Evolutionary conservation across 352 stramenopile genomes (phyloP).

Genomic region (Globisporangium solare): DNA sequence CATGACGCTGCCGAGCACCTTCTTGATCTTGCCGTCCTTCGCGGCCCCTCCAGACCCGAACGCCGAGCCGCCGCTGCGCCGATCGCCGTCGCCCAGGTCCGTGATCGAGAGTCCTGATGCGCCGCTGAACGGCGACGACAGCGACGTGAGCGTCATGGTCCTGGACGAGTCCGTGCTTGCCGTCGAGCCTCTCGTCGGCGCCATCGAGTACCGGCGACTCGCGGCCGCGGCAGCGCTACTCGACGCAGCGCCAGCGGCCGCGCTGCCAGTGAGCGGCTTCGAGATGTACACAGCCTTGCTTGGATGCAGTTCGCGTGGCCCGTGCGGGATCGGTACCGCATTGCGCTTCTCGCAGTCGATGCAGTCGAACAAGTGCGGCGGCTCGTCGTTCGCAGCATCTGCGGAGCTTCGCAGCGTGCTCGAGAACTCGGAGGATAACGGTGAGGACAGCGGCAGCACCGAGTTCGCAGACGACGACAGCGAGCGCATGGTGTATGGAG

Average conservation of each 20-base stretch:
- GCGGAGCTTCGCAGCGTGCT: conserved; percentile 6
- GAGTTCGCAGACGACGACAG: conserved; percentile 15
- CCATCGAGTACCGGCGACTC: conserved; percentile 31
- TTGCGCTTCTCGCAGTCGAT: conserved; percentile 41
- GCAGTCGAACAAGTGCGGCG: conserved; percentile 56
- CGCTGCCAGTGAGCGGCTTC: conserved; percentile 22
- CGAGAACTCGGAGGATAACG: conserved; percentile 6
- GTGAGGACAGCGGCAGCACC: conserved; percentile 1
- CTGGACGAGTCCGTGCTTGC: conserved; percentile 5
- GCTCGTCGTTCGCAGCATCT: conserved; percentile 16
- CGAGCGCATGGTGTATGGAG: conserved; percentile 6
- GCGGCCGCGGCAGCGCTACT: conserved; percentile 13
- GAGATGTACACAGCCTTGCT: conserved; percentile 71
- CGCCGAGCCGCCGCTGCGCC: conserved; percentile 18
- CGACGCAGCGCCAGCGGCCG: background rate
- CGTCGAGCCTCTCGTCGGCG: conserved; percentile 12
- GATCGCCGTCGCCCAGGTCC: conserved; percentile 19
- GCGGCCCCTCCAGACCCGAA: conserved; percentile 14
- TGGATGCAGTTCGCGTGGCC: conserved; percentile 53
- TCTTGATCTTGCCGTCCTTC: conserved; percentile 74
- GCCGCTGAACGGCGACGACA: conserved; percentile 10
- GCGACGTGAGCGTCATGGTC: conserved; percentile 6
- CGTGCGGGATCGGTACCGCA: conserved; percentile 31
- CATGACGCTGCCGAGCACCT: conserved; percentile 70
- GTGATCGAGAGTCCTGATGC: background rate